phyloP scores from a whole-genome alignment of 2,329 filamentous ascomycete genomes.

The Aquanectria penicillioides region DNA sequence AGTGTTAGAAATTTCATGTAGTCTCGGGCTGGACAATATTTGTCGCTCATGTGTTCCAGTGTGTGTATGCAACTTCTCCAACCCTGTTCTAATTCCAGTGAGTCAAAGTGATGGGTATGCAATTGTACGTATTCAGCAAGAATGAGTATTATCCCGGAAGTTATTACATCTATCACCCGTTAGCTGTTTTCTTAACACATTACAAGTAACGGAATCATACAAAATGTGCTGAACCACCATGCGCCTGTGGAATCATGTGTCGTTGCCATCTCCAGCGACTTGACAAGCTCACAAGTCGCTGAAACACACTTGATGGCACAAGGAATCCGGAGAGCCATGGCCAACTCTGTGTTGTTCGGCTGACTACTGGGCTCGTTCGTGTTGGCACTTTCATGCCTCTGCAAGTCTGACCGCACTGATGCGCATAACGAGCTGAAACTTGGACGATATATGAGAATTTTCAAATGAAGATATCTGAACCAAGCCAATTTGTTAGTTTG shows the following conservation, averaged over 20 bases:
- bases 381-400: neutral
- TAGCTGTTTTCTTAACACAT: neutral
- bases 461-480: slow-evolving; percentile 6
- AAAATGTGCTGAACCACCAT: slow-evolving; percentile 14
- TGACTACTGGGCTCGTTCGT: neutral
- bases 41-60: neutral
- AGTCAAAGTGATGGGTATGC: neutral
- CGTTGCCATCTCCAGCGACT: neutral
- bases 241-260: neutral
- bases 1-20: neutral
- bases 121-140: neutral
- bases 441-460: slow-evolving; percentile 7
- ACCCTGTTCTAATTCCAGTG: neutral
- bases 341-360: neutral
- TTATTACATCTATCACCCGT: neutral
- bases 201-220: neutral
- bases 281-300: neutral
- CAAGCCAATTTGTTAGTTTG: neutral
- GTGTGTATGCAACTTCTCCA: neutral
- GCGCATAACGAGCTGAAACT: slow-evolving; percentile 11
- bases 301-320: neutral
- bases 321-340: neutral
- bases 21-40: neutral
- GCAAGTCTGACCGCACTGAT: neutral
- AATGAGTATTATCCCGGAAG: neutral